phyloP scores from a whole-genome alignment of 768 basidiomycete species.

The Pleurotus djamor region DNA sequence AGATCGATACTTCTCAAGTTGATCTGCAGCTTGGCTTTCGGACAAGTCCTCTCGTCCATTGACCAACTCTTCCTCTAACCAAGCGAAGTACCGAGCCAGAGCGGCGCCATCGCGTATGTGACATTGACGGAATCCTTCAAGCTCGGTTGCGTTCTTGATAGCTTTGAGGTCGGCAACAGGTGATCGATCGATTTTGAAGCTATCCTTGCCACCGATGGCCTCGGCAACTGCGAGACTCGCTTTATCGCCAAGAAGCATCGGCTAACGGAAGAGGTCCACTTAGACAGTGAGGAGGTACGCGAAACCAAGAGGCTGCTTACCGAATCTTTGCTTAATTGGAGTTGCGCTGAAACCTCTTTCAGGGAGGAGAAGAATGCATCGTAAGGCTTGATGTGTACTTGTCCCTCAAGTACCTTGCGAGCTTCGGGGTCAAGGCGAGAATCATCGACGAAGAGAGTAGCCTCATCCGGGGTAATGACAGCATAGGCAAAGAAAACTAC shows the following conservation, averaged over 20 bases:
- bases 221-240: conserved; percentile 81
- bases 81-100: conserved; percentile 86
- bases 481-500: conserved; percentile 93
- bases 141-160: conserved; percentile 77
- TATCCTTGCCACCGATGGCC: conserved; percentile 70
- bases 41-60: conserved; percentile 53
- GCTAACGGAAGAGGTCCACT: conserved; percentile 32
- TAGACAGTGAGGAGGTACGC: background rate
- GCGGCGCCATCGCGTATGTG: conserved; percentile 92
- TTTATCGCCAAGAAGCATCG: conserved; percentile 74
- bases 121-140: conserved; percentile 85
- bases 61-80: conserved; percentile 85
- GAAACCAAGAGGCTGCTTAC: conserved; percentile 18
- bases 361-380: conserved; percentile 64
- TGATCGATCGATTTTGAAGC: conserved; percentile 60
- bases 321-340: conserved; percentile 28
- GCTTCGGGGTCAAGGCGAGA: conserved; percentile 44
- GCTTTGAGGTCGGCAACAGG: conserved; percentile 79
- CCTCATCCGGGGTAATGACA: conserved; percentile 58
- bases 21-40: conserved; percentile 79
- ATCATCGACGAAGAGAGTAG: conserved; percentile 69
- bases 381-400: conserved; percentile 72
- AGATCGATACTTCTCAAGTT: conserved; percentile 81
- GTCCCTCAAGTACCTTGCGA: conserved; percentile 45
- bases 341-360: conserved; percentile 36